These are phyloP conservation scores for Solanum chiquidenum DNA, from an alignment of 257 asterid genomes.

Conservation along the genomic window DNA sequence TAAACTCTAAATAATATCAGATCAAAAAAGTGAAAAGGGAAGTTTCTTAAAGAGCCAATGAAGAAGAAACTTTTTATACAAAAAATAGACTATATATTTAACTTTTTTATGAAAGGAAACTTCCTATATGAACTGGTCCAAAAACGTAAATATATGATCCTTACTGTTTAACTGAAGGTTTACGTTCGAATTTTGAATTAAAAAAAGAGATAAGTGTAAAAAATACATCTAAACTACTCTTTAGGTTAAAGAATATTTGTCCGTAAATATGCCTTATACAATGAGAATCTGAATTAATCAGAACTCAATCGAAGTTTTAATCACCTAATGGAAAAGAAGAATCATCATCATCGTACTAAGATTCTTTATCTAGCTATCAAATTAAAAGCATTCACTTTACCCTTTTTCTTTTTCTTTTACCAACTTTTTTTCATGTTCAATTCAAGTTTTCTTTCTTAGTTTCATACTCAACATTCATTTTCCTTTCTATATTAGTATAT, in stretches of 20 bases:
- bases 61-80: background rate
- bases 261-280: background rate
- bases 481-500: background rate
- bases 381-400: background rate
- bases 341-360: background rate
- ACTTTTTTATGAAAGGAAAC: background rate
- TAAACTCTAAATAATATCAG: background rate
- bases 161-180: too few species aligned
- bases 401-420: background rate
- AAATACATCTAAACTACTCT: too few species aligned
- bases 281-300: background rate
- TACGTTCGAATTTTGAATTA: too few species aligned
- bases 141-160: background rate
- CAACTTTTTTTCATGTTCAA: background rate
- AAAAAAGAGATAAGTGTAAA: too few species aligned
- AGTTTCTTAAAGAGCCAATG: background rate
- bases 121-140: background rate
- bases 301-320: background rate
- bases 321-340: background rate
- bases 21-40: background rate
- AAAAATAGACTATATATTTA: background rate
- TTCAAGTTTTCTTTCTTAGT: background rate
- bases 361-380: background rate
- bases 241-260: too few species aligned
- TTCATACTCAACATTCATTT: background rate